These are phyloP conservation scores for Sorghum bicolor DNA, from an alignment of 176 grass and related monocot species.

Conservation along the genomic window Sorghum_bicolor_NCBIv3 NC_012870.2:73767501-73768000, in stretches of 20 bases:
- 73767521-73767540: not conserved
- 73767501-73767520: not conserved
- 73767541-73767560: not conserved
- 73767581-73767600: not conserved
- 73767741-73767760: not conserved
- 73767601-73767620: not conserved
- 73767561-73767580: not conserved
- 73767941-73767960: conserved; percentile 12
- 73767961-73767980: not conserved
- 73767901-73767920: not conserved
- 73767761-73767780: not conserved
- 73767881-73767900: not conserved
- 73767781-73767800: conserved; percentile 10
- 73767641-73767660: not conserved
- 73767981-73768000: not conserved
- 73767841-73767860: not conserved
- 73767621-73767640: not conserved
- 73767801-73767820: not conserved
- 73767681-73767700: not conserved
- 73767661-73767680: not conserved
- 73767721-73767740: conserved; percentile 1
- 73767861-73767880: not conserved
- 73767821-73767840: not conserved
- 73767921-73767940: not conserved
- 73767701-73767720: not conserved